Evolutionary conservation across 441 rosid genomes (phyloP).

Genomic region (Populus hybrid): DNA sequence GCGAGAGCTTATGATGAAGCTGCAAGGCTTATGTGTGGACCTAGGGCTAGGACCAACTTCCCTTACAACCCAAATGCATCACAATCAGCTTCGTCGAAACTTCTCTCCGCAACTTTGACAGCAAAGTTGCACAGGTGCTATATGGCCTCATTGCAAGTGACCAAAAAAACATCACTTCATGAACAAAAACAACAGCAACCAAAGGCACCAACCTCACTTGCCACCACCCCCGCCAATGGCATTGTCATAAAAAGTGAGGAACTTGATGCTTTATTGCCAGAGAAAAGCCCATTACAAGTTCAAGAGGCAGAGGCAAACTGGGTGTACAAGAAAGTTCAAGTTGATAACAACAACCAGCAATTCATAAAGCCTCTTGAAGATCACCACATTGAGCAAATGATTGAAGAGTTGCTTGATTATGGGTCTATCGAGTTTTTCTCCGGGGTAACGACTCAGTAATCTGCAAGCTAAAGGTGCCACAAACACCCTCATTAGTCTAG

Average conservation of each 20-base stretch:
- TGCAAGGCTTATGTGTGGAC: constrained; percentile 94
- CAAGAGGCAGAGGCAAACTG: constrained; percentile 37
- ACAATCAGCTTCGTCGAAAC: constrained; percentile 80
- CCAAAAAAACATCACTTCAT: constrained; percentile 39
- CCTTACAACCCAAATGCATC: constrained; percentile 71
- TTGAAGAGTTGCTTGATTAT: constrained; percentile 78
- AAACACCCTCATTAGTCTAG: neutral
- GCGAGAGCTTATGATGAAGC: constrained; percentile 97
- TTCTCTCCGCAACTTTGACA: constrained; percentile 83
- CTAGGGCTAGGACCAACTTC: constrained; percentile 88
- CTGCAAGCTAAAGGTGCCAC: neutral
- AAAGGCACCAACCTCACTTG: constrained; percentile 24
- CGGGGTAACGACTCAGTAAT: constrained; percentile 40
- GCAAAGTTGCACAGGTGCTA: constrained; percentile 90
- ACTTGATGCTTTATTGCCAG: constrained; percentile 20
- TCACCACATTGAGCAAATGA: constrained; percentile 94
- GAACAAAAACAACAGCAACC: constrained; percentile 23
- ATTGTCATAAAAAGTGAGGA: constrained; percentile 27
- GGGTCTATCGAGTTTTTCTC: constrained; percentile 79
- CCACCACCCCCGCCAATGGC: constrained; percentile 12
- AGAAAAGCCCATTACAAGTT: constrained; percentile 29
- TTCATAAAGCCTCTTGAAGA: constrained; percentile 68
- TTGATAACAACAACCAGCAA: constrained; percentile 27
- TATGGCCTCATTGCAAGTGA: constrained; percentile 84
- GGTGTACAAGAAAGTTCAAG: constrained; percentile 41